A percentile compares a stretch with the other conserved stretches of the same genome.
Evolutionary conservation across 2,329 filamentous ascomycete species (phyloP).

Genomic region (Talaromyces sp.): DNA sequence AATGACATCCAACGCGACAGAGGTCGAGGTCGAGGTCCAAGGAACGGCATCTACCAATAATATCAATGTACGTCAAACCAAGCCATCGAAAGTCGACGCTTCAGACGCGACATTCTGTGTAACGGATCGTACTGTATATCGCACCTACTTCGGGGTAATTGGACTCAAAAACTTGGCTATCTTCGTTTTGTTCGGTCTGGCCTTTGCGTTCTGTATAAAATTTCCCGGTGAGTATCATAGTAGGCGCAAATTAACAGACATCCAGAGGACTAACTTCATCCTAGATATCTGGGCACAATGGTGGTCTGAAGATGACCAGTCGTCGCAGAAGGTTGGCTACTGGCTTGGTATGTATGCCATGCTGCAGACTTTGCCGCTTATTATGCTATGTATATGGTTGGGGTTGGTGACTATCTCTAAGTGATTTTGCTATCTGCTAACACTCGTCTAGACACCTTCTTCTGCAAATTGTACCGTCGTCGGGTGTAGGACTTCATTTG

Average conservation of each 20-base stretch:
- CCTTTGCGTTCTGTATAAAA: slow-evolving; percentile 8
- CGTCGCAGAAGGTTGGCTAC: not conserved
- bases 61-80: not conserved
- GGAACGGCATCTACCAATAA: not conserved
- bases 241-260: not conserved
- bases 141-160: slow-evolving; percentile 3
- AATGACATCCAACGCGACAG: not conserved
- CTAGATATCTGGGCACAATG: slow-evolving; percentile 9
- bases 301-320: slow-evolving; percentile 1
- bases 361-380: slow-evolving; percentile 2
- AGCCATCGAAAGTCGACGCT: not conserved
- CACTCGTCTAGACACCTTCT: not conserved
- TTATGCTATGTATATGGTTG: slow-evolving; percentile 7
- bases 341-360: slow-evolving; percentile 8
- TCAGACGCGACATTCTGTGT: not conserved
- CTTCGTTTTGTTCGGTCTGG: not conserved
- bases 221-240: not conserved
- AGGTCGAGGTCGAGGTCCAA: not conserved
- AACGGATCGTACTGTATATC: slow-evolving; percentile 3
- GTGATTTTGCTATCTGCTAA: not conserved
- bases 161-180: not conserved
- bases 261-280: not conserved
- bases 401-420: not conserved
- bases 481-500: not conserved
- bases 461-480: not conserved